These are phyloP conservation scores for Abrus pulchellus DNA, from an alignment of 306 rosid species.

Conservation along the genomic window DNA sequence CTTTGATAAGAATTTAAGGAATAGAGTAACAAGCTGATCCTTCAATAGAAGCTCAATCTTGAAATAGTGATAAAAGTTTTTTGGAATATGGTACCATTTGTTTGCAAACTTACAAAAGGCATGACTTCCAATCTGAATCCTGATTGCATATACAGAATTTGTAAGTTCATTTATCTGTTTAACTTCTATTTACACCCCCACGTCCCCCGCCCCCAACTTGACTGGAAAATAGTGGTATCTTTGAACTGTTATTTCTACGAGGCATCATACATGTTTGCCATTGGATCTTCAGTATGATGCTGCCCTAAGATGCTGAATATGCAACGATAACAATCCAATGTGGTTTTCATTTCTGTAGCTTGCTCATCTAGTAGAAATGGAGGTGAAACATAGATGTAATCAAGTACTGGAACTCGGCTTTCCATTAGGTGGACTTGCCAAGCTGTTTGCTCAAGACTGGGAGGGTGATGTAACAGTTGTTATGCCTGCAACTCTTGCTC, in stretches of 20 bases:
- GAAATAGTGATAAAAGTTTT: constrained; percentile 27
- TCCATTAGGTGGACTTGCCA: constrained; percentile 90
- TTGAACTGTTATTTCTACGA: neutral
- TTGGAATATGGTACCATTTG: constrained; percentile 32
- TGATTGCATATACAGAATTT: neutral
- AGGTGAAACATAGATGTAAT: constrained; percentile 95
- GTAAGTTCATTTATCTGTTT: neutral
- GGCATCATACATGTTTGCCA: constrained; percentile 25
- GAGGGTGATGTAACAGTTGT: constrained; percentile 98
- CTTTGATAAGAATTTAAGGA: constrained; percentile 16
- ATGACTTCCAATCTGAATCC: constrained; percentile 24
- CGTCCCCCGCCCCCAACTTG: neutral
- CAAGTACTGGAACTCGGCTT: constrained; percentile 90
- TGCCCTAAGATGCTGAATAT: constrained; percentile 24
- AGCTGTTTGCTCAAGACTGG: constrained; percentile 98
- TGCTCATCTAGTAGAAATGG: constrained; percentile 97
- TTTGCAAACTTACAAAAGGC: constrained; percentile 4
- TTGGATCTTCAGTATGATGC: constrained; percentile 27
- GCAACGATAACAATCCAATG: constrained; percentile 28
- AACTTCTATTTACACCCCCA: neutral
- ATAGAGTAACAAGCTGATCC: neutral
- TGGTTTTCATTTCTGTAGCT: constrained; percentile 65
- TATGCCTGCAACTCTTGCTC: constrained; percentile 97
- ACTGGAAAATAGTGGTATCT: constrained; percentile 5
- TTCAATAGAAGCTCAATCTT: constrained; percentile 5